Evolutionary conservation across 257 asterid genomes (phyloP), one percentile per base, ranked within the genome.

Genomic region (Nicotiana paniculata): DNA sequence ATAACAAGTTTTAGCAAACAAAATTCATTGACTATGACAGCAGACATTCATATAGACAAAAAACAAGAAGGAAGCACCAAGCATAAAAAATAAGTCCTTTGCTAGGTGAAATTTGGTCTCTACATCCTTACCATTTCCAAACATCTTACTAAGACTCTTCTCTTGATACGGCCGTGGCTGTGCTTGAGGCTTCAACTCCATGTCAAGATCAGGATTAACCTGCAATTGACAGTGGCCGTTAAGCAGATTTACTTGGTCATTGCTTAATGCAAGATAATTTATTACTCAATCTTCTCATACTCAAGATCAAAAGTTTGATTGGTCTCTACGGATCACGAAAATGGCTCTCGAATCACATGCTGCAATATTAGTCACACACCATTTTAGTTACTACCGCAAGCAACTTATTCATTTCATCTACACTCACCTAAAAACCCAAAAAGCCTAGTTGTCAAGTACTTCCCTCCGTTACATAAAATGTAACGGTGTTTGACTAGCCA

Each of bases 151-250:
- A 11, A 92, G 94, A 94, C 98, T 96, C 89, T 96, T 96, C 86
- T 94, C 99, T 89, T 96, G 99, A 89, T 96, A 96, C 53, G 99
- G 98, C 11, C 99, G 95, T 63, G 99, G 99, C 82, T 94, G 98
- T 9, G 99, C 99, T 82, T 94, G 97, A 70, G 98, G 99, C 89
- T 94, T 94, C 92, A 96, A 83, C 89, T 96, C 99, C 89, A 96
- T 91, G 84, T 90, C 99, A 84, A 96, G 97, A 88, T 96, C 95
- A 79, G 99, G 99, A 91, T 96, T 96, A 81, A 94, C 92, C 99
- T 96, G 92, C 81, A 81, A 65, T 68, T 76, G 64, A 57, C 80
- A 68, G 77, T 32, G 83, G 82, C 46, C 51, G 78, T 81, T 61
- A 67, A 79, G 70, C 61, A 33, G 64, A 82, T 33, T 30, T 53